Base-by-base conservation (phyloP, 768 basidiomycete species). In the Collybia nuda region DNA sequence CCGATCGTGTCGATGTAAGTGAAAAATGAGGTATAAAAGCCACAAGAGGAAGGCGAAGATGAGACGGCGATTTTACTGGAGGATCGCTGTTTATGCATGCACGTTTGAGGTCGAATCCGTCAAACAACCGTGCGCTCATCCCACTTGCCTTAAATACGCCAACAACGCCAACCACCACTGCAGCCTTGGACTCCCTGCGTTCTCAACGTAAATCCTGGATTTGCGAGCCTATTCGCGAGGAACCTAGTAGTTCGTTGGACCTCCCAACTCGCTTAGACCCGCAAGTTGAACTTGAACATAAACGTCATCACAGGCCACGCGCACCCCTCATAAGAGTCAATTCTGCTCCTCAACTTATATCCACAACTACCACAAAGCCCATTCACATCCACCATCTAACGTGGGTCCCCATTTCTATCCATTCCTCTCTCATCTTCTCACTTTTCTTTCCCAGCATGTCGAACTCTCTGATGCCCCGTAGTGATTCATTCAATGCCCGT, bases 401-500 rank as follows among this genome's bases (percentile, higher is more conserved):
- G 78, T 75, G 56, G 38, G 69, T 65, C 49, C 56, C 51, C 40
- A 46, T 56, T 40, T 40, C 29, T 48, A 22, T 42, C 45, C 32
- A 29, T 50, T 48, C 42, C 54, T 57, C 54, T 57, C 37, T 47
- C 50, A 53, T 40, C 55, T 51, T 37, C 48, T 45, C 53, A 52
- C 48, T 48, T 48, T 47, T 45, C 50, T 54, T 44, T 44, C 47
- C 56, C 68, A 82, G 71, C 64, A 79, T 79, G 71, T 78, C 85
- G 11, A 71, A 67, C 71, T 75, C 73, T 54, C 61, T 81, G 58
- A 75, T 84, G 67, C 86, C 85, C 47, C 79, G 82, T 57, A 69
- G 68, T 62, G 86, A 90, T 56, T 79, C 86, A 51, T 75, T 87
- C 80, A 82, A 78, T 58, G 77, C 83, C 63, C 85, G 88, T 55